Base-by-base conservation (phyloP, 2,329 filamentous ascomycete genomes). In the Penicillium expansum region DNA sequence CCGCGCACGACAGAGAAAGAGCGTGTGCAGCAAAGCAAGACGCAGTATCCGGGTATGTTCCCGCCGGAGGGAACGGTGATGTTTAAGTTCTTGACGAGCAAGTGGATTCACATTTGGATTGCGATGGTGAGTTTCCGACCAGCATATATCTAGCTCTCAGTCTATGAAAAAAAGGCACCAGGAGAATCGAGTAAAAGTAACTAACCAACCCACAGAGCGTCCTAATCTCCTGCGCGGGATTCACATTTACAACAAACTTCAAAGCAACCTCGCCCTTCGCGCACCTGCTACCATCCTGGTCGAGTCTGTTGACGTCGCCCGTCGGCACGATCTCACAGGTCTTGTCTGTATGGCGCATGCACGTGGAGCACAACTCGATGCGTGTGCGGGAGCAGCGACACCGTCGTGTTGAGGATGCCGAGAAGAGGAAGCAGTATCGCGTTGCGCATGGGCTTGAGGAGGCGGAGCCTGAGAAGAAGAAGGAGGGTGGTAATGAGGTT, bases 41-140 rank as follows among this genome's bases (percentile, higher is more conserved):
- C 84, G 73, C 80, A 89, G 62, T 97, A 97, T 72, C 94, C 94
- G 1, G 88, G 92, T 66, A 87, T 95, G 83, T 92, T 96, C 82
- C 89, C 93, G 45, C 87, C 92, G 0, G 81, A 88, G 70, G 91
- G 91, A 6, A 90, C 89, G 0, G 91, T 91, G 75, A 83, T 90
- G 76, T 84, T 93, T 74, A 92, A 88, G 84, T 92, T 97, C 74
- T 80, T 96, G 71, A 86, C 90, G 64, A 93, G 85, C 72, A 83
- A 83, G 57, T 77, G 78, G 55, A 84, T 97, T 55, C 93, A 99
- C 75, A 74, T 91, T 29, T 88, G 84, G 73, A 92, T 99, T 71
- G 90, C 90, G 2, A 81, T 97, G 80, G 91, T 96, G 80, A 57
- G 83, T 71, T 10, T 2, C 29, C 30, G 18, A 22, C 22, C 5